Conservation (phyloP, 2,329 filamentous ascomycete species). For the Zymoseptoria ardabiliae region DNA sequence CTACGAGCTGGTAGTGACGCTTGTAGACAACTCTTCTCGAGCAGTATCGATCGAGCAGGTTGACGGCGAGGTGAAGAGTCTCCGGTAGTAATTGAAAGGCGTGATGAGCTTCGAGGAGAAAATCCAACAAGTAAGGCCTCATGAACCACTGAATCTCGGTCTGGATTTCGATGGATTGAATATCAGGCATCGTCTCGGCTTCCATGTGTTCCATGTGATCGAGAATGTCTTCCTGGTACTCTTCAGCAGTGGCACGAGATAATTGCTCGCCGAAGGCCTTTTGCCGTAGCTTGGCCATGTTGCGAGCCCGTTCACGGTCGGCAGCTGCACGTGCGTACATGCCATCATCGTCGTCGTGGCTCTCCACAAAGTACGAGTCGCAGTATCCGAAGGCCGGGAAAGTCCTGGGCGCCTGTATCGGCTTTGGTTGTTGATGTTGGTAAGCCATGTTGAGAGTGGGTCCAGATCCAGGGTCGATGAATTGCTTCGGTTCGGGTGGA, state of each 20-base stretch:
- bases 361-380: slow-evolving; percentile 62
- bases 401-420: slow-evolving; percentile 29
- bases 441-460: slow-evolving; percentile 47
- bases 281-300: slow-evolving; percentile 74
- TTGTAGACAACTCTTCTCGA: slow-evolving; percentile 97
- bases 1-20: slow-evolving; percentile 95
- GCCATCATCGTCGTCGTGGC: slow-evolving; percentile 48
- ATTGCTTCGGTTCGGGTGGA: slow-evolving; percentile 20
- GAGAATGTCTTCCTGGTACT: slow-evolving; percentile 91
- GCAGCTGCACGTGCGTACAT: slow-evolving; percentile 53
- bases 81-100: slow-evolving; percentile 91
- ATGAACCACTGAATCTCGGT: slow-evolving; percentile 99
- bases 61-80: slow-evolving; percentile 92
- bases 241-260: slow-evolving; percentile 73
- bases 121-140: slow-evolving; percentile 95
- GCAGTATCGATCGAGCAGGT: slow-evolving; percentile 95
- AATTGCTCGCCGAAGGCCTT: slow-evolving; percentile 84
- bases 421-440: slow-evolving; percentile 30
- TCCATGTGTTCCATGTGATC: slow-evolving; percentile 95
- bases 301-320: slow-evolving; percentile 67
- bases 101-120: slow-evolving; percentile 92
- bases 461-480: slow-evolving; percentile 35
- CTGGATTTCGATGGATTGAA: slow-evolving; percentile 97
- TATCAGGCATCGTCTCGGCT: slow-evolving; percentile 86
- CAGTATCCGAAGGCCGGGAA: slow-evolving; percentile 54